A percentile compares a stretch with the other conserved stretches of the same genome.
phyloP scores from a whole-genome alignment of 441 rosid species.

The Melastoma candidum region DNA sequence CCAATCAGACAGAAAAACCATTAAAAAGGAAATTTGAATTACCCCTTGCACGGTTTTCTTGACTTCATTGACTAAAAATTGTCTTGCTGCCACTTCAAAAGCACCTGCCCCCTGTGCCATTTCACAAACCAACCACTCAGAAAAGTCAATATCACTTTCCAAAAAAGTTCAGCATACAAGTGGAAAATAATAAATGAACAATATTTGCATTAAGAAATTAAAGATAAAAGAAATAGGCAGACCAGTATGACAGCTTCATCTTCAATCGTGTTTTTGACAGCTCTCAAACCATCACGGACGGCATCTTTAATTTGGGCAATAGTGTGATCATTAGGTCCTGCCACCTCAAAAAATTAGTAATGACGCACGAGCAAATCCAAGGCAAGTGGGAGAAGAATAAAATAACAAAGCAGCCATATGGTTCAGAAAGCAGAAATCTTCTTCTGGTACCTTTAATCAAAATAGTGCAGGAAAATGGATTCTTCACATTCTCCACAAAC shows the following conservation, averaged over 20 bases:
- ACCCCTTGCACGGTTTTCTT: constrained; percentile 96
- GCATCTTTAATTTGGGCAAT: constrained; percentile 98
- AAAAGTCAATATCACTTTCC: neutral
- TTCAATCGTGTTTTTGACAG: constrained; percentile 90
- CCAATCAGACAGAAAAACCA: too few relatives aligned
- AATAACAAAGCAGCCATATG: neutral
- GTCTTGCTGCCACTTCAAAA: constrained; percentile 95
- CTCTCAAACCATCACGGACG: constrained; percentile 85
- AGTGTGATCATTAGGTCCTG: constrained; percentile 96
- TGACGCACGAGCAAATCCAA: constrained; percentile 1
- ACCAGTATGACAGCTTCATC: constrained; percentile 87
- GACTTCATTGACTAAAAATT: constrained; percentile 64
- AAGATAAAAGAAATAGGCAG: constrained; percentile 14
- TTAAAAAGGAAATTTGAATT: constrained; percentile 3
- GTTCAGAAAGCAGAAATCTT: neutral
- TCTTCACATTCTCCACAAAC: constrained; percentile 86
- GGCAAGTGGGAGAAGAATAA: neutral
- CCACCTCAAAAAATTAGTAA: neutral
- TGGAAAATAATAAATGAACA: neutral
- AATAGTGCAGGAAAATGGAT: constrained; percentile 82
- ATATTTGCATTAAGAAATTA: too few relatives aligned
- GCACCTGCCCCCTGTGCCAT: constrained; percentile 87
- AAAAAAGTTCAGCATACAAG: neutral
- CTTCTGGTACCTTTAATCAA: constrained; percentile 62
- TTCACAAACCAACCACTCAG: neutral